phyloP scores from a whole-genome alignment of 768 basidiomycete species.

The Mycena crocata region DNA sequence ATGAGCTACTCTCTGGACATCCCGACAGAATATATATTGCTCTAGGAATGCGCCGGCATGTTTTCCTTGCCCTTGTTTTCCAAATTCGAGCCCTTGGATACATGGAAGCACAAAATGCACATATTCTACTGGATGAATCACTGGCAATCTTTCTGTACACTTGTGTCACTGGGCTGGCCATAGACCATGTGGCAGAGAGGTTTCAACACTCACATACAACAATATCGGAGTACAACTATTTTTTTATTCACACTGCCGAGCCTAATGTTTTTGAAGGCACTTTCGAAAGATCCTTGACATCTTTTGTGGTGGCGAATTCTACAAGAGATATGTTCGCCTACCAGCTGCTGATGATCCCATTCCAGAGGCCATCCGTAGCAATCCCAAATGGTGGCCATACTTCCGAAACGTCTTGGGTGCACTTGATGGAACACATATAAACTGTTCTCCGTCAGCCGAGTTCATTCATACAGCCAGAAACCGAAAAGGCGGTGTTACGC shows the following conservation, averaged over 20 bases:
- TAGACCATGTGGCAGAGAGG: slow-evolving; percentile 35
- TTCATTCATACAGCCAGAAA: slow-evolving; percentile 34
- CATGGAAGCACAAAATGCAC: background rate
- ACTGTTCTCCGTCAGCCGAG: slow-evolving; percentile 29
- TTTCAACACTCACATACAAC: too few relatives aligned
- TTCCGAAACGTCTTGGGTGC: slow-evolving; percentile 46
- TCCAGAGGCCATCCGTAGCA: slow-evolving; percentile 29
- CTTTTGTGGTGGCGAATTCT: slow-evolving; percentile 26
- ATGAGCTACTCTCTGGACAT: too few relatives aligned
- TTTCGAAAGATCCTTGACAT: slow-evolving; percentile 13
- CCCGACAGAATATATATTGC: too few relatives aligned
- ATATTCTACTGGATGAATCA: slow-evolving; percentile 36
- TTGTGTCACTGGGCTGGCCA: slow-evolving; percentile 39
- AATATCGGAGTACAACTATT: slow-evolving; percentile 28
- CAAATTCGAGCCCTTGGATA: background rate
- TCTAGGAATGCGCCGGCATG: too few relatives aligned
- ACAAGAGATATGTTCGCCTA: slow-evolving; percentile 30
- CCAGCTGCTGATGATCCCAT: slow-evolving; percentile 27
- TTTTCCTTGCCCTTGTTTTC: too few relatives aligned
- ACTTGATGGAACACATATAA: slow-evolving; percentile 46
- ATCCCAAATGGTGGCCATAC: slow-evolving; percentile 44
- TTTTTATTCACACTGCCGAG: slow-evolving; percentile 26
- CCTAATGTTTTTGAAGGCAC: slow-evolving; percentile 12
- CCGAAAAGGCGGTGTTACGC: slow-evolving; percentile 47
- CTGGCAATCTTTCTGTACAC: slow-evolving; percentile 44